Evolutionary conservation across 75 land plant genomes (phyloP).

Genomic region (Larix kaempferi): DNA sequence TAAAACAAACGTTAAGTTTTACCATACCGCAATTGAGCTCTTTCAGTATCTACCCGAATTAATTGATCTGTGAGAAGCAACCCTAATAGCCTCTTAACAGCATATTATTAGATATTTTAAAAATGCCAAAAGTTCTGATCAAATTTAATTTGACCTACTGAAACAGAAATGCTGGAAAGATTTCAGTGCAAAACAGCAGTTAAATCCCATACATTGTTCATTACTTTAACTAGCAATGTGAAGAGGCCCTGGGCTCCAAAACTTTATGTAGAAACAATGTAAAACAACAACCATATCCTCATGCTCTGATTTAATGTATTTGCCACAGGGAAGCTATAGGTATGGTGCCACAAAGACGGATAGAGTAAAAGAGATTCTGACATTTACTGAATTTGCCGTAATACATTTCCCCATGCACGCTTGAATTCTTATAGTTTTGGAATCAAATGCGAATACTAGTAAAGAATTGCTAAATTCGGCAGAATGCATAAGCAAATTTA

Average conservation of each 20-base stretch:
- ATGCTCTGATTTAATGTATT: neutral
- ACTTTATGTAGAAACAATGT: no score
- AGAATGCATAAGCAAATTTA: slow-evolving; percentile 19
- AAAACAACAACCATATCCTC: no score
- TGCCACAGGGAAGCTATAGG: neutral
- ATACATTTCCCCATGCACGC: neutral
- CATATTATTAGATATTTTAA: no score
- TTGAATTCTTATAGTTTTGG: neutral
- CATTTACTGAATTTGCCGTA: neutral
- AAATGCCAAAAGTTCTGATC: no score
- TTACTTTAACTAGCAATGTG: neutral
- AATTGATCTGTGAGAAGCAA: no score
- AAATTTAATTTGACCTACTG: no score
- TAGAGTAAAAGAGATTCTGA: neutral
- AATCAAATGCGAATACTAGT: neutral
- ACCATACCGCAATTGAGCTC: no score
- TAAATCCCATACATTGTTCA: neutral
- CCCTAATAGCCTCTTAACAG: no score
- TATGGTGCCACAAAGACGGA: neutral
- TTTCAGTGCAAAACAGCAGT: neutral
- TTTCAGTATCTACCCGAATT: no score
- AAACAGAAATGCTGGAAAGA: neutral
- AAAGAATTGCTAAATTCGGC: neutral
- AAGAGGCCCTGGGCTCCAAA: no score
- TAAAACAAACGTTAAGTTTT: no score